Base-by-base conservation (phyloP, 139 green algal genomes). In the Auxenochlorella pyrenoidosa region DNA sequence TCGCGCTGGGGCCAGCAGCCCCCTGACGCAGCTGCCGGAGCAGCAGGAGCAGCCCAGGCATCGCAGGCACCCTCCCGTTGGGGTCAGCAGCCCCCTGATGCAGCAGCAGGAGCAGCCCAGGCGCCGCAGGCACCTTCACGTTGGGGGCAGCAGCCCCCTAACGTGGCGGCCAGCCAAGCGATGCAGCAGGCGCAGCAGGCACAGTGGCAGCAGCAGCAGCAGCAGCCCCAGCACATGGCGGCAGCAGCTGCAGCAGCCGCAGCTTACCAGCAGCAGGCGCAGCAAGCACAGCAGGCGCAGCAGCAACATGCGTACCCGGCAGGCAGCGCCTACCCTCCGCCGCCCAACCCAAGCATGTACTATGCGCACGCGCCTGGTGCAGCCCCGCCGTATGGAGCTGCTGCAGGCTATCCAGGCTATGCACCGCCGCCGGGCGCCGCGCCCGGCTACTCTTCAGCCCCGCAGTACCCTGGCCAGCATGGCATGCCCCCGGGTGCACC, bases 161-260 rank as follows among this genome's bases (percentile, higher is more conserved):
- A 36, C 12, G 34, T 82, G 75, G 41, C 40, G 30, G 40, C 13
- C 75, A 66, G 16, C 26, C 40, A 47, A 30, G 75, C 28, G 28
- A 68, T 82, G 75, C 75, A 38, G 3, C 43, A 59, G 75, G 28
- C 75, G 43, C 75, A 63, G 75, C 75, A 82, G 75, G 40, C 28
- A 68, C n/a, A 44, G 43, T 30, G 32, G 41, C 13, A 10, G 75
- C 75, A 38, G 75, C 75, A 38, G 75, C 75, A 70, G 44, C 41
- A 28, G 28, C 77, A 34, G 77, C n/a, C 51, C 24, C 41, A 24
- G 36, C 41, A 58, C 77, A 36, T 59, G 41, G 78, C n/a, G 47
- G n/a, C 78, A 51, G 51, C 36, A 51, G 77, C 34, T 5, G 38
- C 32, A 26, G 77, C 30, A 18, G 43, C 30, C 13, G 73, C 77